A percentile compares a stretch with the other conserved stretches of the same genome.
Conservation (phyloP, 768 basidiomycete genomes). For the Aureoboletus auriporus region DNA sequence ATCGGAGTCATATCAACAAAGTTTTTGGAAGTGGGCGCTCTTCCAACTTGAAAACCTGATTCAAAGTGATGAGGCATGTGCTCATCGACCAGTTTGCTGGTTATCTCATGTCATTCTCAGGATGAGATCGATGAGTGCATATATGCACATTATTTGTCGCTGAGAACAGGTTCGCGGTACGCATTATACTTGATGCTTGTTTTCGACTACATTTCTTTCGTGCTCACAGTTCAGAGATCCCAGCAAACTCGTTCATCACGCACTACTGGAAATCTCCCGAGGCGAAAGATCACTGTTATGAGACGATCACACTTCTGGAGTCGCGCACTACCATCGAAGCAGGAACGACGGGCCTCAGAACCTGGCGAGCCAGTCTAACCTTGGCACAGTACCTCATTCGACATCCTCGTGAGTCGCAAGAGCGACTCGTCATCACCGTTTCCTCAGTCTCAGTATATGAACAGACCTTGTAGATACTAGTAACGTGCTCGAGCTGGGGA, state of each 20-base stretch:
- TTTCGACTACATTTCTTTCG: background rate
- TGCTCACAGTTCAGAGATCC: slow-evolving; percentile 20
- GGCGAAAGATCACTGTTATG: slow-evolving; percentile 20
- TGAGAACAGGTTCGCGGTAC: slow-evolving; percentile 35
- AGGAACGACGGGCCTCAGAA: slow-evolving; percentile 77
- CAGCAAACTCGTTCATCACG: slow-evolving; percentile 54
- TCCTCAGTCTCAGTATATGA: background rate
- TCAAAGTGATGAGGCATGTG: slow-evolving; percentile 42
- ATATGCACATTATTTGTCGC: slow-evolving; percentile 56
- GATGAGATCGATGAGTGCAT: slow-evolving; percentile 64
- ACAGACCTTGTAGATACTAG: slow-evolving; percentile 23
- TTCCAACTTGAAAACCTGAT: slow-evolving; percentile 45
- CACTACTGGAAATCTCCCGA: slow-evolving; percentile 50
- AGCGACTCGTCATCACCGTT: background rate
- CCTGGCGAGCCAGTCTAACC: slow-evolving; percentile 71
- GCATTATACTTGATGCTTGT: background rate
- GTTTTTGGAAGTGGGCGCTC: slow-evolving; percentile 76
- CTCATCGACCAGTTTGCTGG: background rate
- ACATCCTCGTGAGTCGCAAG: slow-evolving; percentile 46
- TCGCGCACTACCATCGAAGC: slow-evolving; percentile 69
- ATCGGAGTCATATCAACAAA: slow-evolving; percentile 54
- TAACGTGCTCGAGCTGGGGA: slow-evolving; percentile 69
- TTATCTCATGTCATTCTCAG: slow-evolving; percentile 25
- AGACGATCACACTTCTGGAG: slow-evolving; percentile 60
- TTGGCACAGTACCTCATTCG: slow-evolving; percentile 58